Evolutionary conservation across 1,139 yeast genomes (phyloP).

Genomic region (Komagataea norvegica): DNA sequence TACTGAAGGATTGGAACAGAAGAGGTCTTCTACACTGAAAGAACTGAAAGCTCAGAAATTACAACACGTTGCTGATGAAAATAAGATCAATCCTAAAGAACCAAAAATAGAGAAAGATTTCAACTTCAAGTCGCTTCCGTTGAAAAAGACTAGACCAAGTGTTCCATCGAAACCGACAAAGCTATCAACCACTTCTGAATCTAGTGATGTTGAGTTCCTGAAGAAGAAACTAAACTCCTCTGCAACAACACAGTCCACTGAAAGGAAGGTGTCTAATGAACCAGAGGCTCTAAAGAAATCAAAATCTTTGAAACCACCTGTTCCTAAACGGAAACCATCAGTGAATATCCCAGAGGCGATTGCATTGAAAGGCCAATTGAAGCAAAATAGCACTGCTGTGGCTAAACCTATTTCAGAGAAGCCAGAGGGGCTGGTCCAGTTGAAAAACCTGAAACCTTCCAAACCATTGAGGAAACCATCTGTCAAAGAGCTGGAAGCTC

Average conservation of each 20-base stretch:
- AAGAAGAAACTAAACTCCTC: slow-evolving; percentile 3
- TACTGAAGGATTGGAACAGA: slow-evolving; percentile 9
- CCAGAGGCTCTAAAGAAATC: slow-evolving; percentile 31
- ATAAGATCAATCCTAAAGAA: background rate
- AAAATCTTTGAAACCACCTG: slow-evolving; percentile 25
- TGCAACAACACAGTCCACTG: background rate
- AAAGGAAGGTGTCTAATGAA: slow-evolving; percentile 11
- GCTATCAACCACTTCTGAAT: background rate
- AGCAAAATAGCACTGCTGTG: slow-evolving; percentile 10
- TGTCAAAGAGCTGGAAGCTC: slow-evolving; percentile 30
- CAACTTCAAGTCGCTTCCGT: slow-evolving; percentile 12
- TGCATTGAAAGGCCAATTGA: slow-evolving; percentile 11
- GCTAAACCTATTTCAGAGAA: slow-evolving; percentile 6
- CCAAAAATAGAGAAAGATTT: slow-evolving; percentile 5
- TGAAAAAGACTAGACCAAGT: slow-evolving; percentile 21
- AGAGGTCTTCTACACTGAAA: slow-evolving; percentile 9
- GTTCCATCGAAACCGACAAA: slow-evolving; percentile 13
- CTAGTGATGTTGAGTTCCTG: slow-evolving; percentile 10
- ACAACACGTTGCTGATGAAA: slow-evolving; percentile 9
- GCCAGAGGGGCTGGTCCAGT: slow-evolving; percentile 17
- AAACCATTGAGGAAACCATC: slow-evolving; percentile 21
- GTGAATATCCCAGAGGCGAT: slow-evolving; percentile 25
- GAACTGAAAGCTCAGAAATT: slow-evolving; percentile 15
- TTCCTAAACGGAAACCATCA: slow-evolving; percentile 23
- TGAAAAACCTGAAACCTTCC: slow-evolving; percentile 19